phyloP scores from a whole-genome alignment of 257 asterid genomes.

The Perilla frutescens region DNA sequence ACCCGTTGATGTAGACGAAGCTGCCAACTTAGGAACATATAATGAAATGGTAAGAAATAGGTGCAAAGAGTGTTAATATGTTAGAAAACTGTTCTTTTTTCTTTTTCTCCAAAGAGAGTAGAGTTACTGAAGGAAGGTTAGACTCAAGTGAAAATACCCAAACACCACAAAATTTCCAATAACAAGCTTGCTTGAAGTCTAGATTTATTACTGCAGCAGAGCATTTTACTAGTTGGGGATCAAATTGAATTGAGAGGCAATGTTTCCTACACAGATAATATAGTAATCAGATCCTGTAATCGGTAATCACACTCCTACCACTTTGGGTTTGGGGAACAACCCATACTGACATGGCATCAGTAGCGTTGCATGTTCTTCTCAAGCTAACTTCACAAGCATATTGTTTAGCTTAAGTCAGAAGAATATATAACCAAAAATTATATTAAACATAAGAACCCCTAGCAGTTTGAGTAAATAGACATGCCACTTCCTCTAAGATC shows the following conservation, averaged over 20 bases:
- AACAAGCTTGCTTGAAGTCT: conserved; percentile 17
- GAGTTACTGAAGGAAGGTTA: conserved; percentile 17
- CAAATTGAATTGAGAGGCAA: conserved; percentile 25
- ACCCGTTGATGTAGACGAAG: conserved; percentile 59
- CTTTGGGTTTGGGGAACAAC: neutral
- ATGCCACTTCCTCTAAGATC: neutral
- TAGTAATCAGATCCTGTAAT: neutral
- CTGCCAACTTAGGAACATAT: conserved; percentile 61
- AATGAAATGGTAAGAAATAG: conserved; percentile 34
- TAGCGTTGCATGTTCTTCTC: neutral
- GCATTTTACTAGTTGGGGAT: conserved; percentile 5
- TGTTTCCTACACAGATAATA: neutral
- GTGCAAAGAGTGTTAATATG: conserved; percentile 1
- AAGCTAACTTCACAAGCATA: neutral
- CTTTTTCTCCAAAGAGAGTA: neutral
- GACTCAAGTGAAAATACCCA: neutral
- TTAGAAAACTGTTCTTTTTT: neutral
- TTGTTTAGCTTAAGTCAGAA: neutral
- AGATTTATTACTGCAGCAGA: conserved; percentile 6
- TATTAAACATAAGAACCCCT: neutral
- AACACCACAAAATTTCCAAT: conserved; percentile 16
- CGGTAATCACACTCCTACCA: conserved; percentile 9
- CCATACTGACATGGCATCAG: neutral
- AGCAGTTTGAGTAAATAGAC: no score
- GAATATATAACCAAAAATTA: neutral